Evolutionary conservation across 1,139 yeast species (phyloP).

Genomic region (Candida dubliniensis): DNA sequence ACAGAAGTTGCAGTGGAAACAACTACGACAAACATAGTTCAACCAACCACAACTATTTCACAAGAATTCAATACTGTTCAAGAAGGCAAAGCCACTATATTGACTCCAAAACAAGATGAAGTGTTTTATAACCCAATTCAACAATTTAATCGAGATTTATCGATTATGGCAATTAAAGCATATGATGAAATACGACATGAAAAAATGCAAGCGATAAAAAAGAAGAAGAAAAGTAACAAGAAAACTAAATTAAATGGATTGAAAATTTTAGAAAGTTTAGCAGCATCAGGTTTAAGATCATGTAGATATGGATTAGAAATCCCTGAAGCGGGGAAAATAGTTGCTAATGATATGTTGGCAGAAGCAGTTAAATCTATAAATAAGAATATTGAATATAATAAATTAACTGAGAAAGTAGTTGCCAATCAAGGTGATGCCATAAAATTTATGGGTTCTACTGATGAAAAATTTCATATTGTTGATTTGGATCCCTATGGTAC

Average conservation of each 20-base stretch:
- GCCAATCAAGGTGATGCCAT: constrained; percentile 89
- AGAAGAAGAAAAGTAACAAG: constrained; percentile 17
- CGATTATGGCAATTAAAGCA: constrained; percentile 81
- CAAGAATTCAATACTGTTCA: constrained; percentile 43
- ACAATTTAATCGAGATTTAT: constrained; percentile 90
- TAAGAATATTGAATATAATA: constrained; percentile 68
- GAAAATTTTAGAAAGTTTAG: constrained; percentile 79
- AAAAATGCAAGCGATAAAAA: constrained; percentile 25
- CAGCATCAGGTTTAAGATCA: constrained; percentile 94
- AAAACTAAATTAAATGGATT: constrained; percentile 29
- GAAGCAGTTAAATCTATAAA: constrained; percentile 85
- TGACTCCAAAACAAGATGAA: constrained; percentile 73
- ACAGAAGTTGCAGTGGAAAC: not conserved
- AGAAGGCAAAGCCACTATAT: constrained; percentile 81
- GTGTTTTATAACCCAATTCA: constrained; percentile 97
- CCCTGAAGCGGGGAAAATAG: constrained; percentile 64
- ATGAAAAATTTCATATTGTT: constrained; percentile 68
- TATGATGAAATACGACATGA: constrained; percentile 57
- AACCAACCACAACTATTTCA: not conserved
- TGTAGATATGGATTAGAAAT: constrained; percentile 90
- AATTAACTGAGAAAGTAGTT: constrained; percentile 50
- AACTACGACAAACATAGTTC: not conserved
- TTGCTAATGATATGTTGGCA: constrained; percentile 86
- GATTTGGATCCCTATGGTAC: constrained; percentile 98
- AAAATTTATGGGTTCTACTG: constrained; percentile 56